Evolutionary conservation across 805 yeast genomes (phyloP), one percentile per base, ranked within the genome.

Genomic region (Candida fluviatilis): DNA sequence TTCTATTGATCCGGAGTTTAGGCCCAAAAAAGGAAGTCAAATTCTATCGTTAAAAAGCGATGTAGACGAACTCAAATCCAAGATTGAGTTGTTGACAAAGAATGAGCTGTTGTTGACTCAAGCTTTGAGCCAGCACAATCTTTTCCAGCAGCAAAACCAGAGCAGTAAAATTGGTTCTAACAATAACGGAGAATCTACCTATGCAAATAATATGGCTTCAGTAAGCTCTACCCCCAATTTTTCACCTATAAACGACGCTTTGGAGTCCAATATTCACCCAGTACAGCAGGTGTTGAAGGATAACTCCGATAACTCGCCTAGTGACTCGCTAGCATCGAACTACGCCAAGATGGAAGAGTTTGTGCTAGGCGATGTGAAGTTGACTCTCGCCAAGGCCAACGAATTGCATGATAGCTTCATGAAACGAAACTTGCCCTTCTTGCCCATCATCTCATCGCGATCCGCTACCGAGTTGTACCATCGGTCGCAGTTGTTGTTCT

Each of bases 11-110:
- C 96, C 96, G 1, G 82, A 82, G 50, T 90, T 88, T 59, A 75
- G 89, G 52, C 96, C 97, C 3, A 82, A 86, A 50, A 89, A 88
- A 59, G 96, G 96, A 1, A 82, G 91, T 1, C 96, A 89, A 58
- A 80, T 89, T 18, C 95, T 88, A 50, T 73, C 82, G 38, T 65
- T 90, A 50, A 75, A 89, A 48, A 85, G 84, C 49, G 97, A 90
- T 49, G 89, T 88, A 4, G 90, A 84, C 52, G 91, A 83, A 48
- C 63, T 88, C 47, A 80, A 82, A 49, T 70, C 82, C 30, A 81
- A 84, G 64, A 80, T 84, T 49, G 87, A 82, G 51, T 71, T 74
- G 59, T 58, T 81, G 33, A 61, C 69, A 4, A 73, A 78, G 54
- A 83, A 80, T 63, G 91, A 83, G 60, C 73, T 76, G 18, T 58